Base-by-base conservation (phyloP, 305 asterid genomes). In the Fraxinus velutina region DNA sequence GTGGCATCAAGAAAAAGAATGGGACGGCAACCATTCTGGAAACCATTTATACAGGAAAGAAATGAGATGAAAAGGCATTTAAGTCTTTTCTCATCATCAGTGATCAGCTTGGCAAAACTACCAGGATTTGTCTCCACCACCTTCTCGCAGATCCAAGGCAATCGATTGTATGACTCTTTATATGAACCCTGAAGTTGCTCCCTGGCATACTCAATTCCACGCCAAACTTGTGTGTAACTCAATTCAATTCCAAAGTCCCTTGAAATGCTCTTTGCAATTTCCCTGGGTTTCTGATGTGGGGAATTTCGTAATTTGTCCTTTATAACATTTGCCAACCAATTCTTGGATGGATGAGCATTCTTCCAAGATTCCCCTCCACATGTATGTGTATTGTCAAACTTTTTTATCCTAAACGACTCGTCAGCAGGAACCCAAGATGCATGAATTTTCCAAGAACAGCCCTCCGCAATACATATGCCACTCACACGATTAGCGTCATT, bases 391-490 rank as follows among this genome's bases (percentile, higher is more conserved):
- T 85, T 85, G 83, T 91, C 89, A 75, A 90, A 84, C 89, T 90
- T 95, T 86, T 91, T 93, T 42, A 95, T 90, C 90, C 87, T 87
- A 86, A 95, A 95, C 29, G 91, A 86, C 79, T 88, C 90, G 84
- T 90, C 85, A 76, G 89, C 85, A 66, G 93, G 90, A 82, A 90
- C 93, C 98, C 92, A 91, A 36, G 97, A 90, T 78, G 98, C 99
- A 84, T 91, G 94, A 55, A 95, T 90, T 81, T 88, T 92, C 99
- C 99, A 95, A 21, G 94, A 87, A 88, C 99, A 95, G 71, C 97
- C 93, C 75, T 93, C 97, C 68, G 88, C 88, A 57, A 88, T 93
- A 85, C 99, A 95, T 52, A 88, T 82, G 81, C 98, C 97, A 83
- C 95, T 93, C 8, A 91, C 97, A 70, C 97, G 97, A 76, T 79